These are phyloP conservation scores for Solanum dulcamara DNA, from an alignment of 257 asterid genomes.

Conservation along the genomic window DNA sequence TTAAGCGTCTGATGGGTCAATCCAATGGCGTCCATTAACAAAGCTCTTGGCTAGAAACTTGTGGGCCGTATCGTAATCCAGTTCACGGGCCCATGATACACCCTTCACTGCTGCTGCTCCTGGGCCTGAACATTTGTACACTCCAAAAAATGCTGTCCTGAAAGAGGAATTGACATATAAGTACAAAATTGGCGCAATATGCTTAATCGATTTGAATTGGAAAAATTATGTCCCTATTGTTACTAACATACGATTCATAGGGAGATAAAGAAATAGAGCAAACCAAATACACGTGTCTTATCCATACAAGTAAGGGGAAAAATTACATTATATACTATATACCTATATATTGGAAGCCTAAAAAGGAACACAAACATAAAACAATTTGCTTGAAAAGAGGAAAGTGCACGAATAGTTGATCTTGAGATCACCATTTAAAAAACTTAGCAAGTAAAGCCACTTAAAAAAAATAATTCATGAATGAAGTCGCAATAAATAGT, in stretches of 20 bases:
- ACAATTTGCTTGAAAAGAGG: background rate
- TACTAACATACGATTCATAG: background rate
- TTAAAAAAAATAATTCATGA: too few relatives aligned
- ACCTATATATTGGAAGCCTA: too few relatives aligned
- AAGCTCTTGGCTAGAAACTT: conserved; percentile 61
- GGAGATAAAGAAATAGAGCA: background rate
- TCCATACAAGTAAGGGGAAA: too few relatives aligned
- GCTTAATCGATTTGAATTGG: background rate
- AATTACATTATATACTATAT: too few relatives aligned
- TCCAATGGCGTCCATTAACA: conserved; percentile 92
- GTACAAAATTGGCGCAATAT: background rate
- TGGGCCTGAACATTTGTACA: conserved; percentile 32
- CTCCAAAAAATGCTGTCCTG: conserved; percentile 36
- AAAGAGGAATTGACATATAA: background rate
- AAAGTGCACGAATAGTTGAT: background rate
- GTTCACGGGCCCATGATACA: conserved; percentile 41
- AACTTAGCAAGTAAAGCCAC: too few relatives aligned
- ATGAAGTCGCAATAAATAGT: too few relatives aligned
- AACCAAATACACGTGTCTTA: background rate
- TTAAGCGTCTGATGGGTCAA: conserved; percentile 52
- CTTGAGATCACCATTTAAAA: background rate
- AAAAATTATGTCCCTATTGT: background rate
- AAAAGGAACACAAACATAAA: background rate
- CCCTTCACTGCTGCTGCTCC: conserved; percentile 50
- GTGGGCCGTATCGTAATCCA: conserved; percentile 31